Evolutionary conservation across 1,284 basidiomycete species (phyloP).

Genomic region (Leucoagaricus sp.): DNA sequence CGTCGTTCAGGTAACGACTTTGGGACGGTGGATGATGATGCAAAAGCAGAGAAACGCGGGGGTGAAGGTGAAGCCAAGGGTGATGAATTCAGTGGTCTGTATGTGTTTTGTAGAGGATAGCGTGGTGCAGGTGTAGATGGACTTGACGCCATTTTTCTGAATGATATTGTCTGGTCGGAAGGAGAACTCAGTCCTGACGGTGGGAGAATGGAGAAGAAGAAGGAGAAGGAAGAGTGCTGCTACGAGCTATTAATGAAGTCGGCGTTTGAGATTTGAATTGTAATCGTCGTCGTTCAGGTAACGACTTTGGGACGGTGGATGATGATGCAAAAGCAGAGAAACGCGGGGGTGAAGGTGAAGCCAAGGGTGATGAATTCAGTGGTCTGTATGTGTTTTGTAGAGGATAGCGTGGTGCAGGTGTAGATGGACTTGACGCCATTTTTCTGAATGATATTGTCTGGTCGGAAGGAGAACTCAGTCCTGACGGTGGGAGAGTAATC

Average conservation of each 20-base stretch:
- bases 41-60: too few relatives aligned
- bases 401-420: conserved; percentile 20
- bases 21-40: background rate
- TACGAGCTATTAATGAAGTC: conserved; percentile 11
- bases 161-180: too few relatives aligned
- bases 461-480: too few relatives aligned
- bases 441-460: too few relatives aligned
- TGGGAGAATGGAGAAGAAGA: background rate
- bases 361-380: conserved; percentile 50
- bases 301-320: background rate
- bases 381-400: conserved; percentile 35
- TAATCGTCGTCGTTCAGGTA: conserved; percentile 15
- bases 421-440: conserved; percentile 20
- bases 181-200: too few relatives aligned
- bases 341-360: conserved; percentile 27
- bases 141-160: conserved; percentile 2
- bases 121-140: conserved; percentile 25
- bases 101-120: conserved; percentile 22
- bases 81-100: conserved; percentile 48
- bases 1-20: conserved; percentile 14
- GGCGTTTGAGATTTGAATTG: conserved; percentile 23
- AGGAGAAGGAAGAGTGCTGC: background rate
- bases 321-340: background rate
- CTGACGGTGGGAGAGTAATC: background rate
- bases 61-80: conserved; percentile 41